A percentile compares a stretch with the other conserved stretches of the same genome.
phyloP scores from a whole-genome alignment of 2,329 filamentous ascomycete species.

The Fusarium zealandicum region DNA sequence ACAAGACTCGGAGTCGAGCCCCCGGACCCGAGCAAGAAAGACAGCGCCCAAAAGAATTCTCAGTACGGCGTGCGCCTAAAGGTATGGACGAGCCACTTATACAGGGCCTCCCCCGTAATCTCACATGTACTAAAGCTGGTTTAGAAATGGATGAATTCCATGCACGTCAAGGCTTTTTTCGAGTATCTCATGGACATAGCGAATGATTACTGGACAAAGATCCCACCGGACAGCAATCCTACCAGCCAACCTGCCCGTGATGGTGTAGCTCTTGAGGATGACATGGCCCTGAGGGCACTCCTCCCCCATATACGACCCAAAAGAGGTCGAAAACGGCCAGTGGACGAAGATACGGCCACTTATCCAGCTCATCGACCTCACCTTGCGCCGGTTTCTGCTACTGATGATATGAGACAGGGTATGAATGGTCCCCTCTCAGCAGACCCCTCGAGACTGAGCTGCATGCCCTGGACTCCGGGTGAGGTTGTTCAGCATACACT shows the following conservation, averaged over 20 bases:
- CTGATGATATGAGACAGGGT: conserved; percentile 48
- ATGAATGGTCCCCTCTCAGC: conserved; percentile 57
- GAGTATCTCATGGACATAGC: conserved; percentile 82
- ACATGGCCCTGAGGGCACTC: conserved; percentile 84
- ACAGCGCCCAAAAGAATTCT: conserved; percentile 92
- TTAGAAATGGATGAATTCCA: conserved; percentile 94
- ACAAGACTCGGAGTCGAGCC: conserved; percentile 88
- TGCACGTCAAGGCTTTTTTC: conserved; percentile 95
- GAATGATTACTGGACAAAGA: conserved; percentile 80
- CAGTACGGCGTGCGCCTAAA: conserved; percentile 94
- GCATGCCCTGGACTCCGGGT: conserved; percentile 44
- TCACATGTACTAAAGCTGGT: conserved; percentile 11
- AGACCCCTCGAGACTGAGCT: conserved; percentile 52
- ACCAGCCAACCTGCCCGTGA: conserved; percentile 73
- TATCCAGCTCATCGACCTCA: conserved; percentile 67
- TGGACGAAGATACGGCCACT: conserved; percentile 62
- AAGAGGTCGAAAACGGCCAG: conserved; percentile 68
- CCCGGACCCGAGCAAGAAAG: conserved; percentile 80
- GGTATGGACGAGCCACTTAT: conserved; percentile 57
- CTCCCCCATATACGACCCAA: conserved; percentile 77
- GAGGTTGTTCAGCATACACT: conserved; percentile 62
- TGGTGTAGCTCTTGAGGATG: conserved; percentile 84
- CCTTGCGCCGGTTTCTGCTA: conserved; percentile 59
- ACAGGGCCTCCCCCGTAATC: not conserved
- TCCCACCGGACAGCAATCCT: conserved; percentile 71